phyloP scores from a whole-genome alignment of 106 monocot genomes.

The Alisma plantagoaquatica region DNA sequence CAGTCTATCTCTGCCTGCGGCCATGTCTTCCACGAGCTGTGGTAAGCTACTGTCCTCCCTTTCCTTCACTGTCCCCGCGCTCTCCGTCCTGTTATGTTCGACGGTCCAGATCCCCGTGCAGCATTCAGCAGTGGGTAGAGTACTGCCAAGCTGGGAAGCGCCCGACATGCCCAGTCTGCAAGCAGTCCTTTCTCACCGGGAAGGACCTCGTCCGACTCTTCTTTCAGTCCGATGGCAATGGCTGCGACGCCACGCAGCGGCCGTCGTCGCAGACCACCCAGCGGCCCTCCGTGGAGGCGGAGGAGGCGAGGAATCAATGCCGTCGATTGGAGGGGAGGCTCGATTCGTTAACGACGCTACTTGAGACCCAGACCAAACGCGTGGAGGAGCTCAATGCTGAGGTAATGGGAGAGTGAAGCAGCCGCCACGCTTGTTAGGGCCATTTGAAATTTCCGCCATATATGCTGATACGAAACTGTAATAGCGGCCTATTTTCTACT shows the following conservation, averaged over 20 bases:
- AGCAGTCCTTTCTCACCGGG: slow-evolving; percentile 54
- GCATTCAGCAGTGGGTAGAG: slow-evolving; percentile 96
- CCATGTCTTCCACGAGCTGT: slow-evolving; percentile 97
- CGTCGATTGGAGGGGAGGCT: slow-evolving; percentile 40
- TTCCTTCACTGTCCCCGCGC: neutral
- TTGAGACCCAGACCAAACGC: slow-evolving; percentile 39
- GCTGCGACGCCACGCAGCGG: slow-evolving; percentile 7
- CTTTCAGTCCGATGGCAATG: slow-evolving; percentile 60
- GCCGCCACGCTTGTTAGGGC: too few species aligned
- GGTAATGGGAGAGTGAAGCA: too few species aligned
- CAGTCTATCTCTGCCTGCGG: slow-evolving; percentile 78
- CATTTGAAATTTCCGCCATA: too few species aligned
- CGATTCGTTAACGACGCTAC: slow-evolving; percentile 6
- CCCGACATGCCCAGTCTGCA: slow-evolving; percentile 86
- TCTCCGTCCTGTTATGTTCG: neutral
- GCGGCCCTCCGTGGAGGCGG: slow-evolving; percentile 14
- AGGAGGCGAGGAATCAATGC: slow-evolving; percentile 36
- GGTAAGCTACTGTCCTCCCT: slow-evolving; percentile 22
- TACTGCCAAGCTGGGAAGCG: slow-evolving; percentile 79
- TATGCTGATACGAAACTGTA: too few species aligned
- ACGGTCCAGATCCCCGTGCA: slow-evolving; percentile 8
- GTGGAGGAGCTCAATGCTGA: slow-evolving; percentile 43
- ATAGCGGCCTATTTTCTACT: too few species aligned
- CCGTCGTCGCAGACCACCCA: slow-evolving; percentile 1
- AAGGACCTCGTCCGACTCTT: slow-evolving; percentile 48